Conservation (phyloP, 1,139 yeast genomes). For the Blastobotrys persicus region DNA sequence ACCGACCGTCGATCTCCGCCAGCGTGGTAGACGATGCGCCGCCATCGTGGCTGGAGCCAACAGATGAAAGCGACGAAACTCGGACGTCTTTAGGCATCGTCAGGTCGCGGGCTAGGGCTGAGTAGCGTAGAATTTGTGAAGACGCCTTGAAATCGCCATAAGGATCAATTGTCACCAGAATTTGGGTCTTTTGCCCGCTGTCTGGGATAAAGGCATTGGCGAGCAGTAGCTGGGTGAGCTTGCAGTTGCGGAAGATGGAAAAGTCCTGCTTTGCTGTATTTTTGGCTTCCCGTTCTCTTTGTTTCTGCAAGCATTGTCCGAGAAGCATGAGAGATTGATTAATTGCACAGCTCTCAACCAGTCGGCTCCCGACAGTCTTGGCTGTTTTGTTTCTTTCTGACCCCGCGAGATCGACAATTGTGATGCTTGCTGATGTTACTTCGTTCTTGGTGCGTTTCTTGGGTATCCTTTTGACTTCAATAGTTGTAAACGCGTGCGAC, state of each 20-base stretch:
- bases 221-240: conserved; percentile 47
- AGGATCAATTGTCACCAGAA: conserved; percentile 62
- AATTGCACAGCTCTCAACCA: conserved; percentile 48
- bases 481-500: conserved; percentile 42
- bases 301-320: conserved; percentile 47
- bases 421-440: conserved; percentile 32
- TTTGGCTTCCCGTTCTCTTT: conserved; percentile 26
- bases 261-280: conserved; percentile 27
- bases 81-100: conserved; percentile 25
- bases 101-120: conserved; percentile 39
- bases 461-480: conserved; percentile 35
- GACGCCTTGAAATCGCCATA: conserved; percentile 59
- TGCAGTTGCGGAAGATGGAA: conserved; percentile 45
- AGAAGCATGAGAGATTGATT: conserved; percentile 47
- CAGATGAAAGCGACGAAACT: conserved; percentile 20
- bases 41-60: conserved; percentile 9
- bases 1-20: conserved; percentile 14
- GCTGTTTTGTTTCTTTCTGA: conserved; percentile 48
- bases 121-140: conserved; percentile 45
- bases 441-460: conserved; percentile 17
- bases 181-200: conserved; percentile 32
- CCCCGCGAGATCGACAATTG: conserved; percentile 52
- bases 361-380: conserved; percentile 43
- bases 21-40: conserved; percentile 16
- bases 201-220: conserved; percentile 44